Percentiles rank a stretch among this genome's conserved stretches.
Conservation (phyloP, 1,284 basidiomycete genomes). For the Cryptococcus sp. region DNA sequence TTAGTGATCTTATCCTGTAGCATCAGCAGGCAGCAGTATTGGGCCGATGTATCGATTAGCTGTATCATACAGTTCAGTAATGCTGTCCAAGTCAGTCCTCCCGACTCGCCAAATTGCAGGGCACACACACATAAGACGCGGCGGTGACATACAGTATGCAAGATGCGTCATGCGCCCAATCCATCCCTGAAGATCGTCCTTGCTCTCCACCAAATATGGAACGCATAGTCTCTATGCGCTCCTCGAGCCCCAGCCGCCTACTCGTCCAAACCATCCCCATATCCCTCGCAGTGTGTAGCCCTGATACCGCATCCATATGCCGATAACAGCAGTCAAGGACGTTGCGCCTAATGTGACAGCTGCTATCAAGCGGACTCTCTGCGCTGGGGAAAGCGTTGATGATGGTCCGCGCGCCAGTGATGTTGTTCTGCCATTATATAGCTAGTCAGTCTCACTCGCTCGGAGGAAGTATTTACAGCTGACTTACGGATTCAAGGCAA, state of each 20-base stretch:
- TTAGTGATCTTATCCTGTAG: too few species aligned
- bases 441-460: not conserved
- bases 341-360: slow-evolving; percentile 31
- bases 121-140: too few species aligned
- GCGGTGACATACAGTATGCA: too few species aligned
- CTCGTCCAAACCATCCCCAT: slow-evolving; percentile 44
- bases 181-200: too few species aligned
- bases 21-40: too few species aligned
- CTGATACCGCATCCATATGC: slow-evolving; percentile 50
- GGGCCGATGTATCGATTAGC: too few species aligned
- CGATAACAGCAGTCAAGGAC: slow-evolving; percentile 32
- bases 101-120: too few species aligned
- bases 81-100: too few species aligned
- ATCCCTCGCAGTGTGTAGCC: slow-evolving; percentile 46
- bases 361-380: slow-evolving; percentile 37
- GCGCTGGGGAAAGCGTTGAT: slow-evolving; percentile 37
- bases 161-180: too few species aligned
- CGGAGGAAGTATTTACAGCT: not conserved
- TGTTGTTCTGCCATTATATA: slow-evolving; percentile 26
- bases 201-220: too few species aligned
- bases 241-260: slow-evolving; percentile 9
- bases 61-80: too few species aligned
- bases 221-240: not conserved
- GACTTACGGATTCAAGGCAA: slow-evolving; percentile 48
- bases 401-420: slow-evolving; percentile 47